phyloP scores from a whole-genome alignment of 1,284 basidiomycete species.

The Ustilago cynodontis region DNA sequence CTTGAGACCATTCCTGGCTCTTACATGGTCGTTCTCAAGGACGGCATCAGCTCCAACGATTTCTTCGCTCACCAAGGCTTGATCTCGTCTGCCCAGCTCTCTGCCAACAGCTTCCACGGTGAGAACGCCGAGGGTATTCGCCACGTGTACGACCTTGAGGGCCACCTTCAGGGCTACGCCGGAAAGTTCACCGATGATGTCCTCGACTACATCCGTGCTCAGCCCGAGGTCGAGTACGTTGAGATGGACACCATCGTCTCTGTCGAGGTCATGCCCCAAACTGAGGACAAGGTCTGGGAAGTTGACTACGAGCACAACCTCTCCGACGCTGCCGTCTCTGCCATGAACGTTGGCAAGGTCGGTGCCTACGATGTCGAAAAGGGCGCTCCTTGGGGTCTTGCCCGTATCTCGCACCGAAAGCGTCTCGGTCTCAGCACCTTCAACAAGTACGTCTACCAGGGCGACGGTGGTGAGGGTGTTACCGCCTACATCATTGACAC shows the following conservation, averaged over 20 bases:
- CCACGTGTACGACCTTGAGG: slow-evolving; percentile 64
- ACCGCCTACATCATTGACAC: slow-evolving; percentile 82
- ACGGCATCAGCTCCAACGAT: slow-evolving; percentile 53
- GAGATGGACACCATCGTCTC: slow-evolving; percentile 79
- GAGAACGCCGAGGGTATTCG: slow-evolving; percentile 54
- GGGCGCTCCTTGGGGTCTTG: slow-evolving; percentile 94
- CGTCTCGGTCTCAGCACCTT: slow-evolving; percentile 86
- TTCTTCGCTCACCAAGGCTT: slow-evolving; percentile 61
- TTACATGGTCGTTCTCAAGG: slow-evolving; percentile 69
- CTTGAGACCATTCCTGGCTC: slow-evolving; percentile 61
- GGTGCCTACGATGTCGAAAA: slow-evolving; percentile 74
- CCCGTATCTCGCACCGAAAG: slow-evolving; percentile 89
- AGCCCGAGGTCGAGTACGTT: slow-evolving; percentile 92
- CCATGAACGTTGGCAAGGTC: slow-evolving; percentile 56
- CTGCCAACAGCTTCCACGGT: slow-evolving; percentile 56
- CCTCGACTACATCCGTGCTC: slow-evolving; percentile 82
- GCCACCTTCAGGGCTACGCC: slow-evolving; percentile 80
- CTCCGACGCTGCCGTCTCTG: slow-evolving; percentile 72
- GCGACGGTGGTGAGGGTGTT: slow-evolving; percentile 86
- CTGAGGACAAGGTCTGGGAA: slow-evolving; percentile 59
- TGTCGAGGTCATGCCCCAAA: slow-evolving; percentile 63
- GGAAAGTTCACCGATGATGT: slow-evolving; percentile 83
- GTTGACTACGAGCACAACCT: slow-evolving; percentile 76
- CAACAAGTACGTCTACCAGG: slow-evolving; percentile 84
- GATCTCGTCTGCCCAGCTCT: slow-evolving; percentile 55